A percentile compares a stretch with the other conserved stretches of the same genome.
phyloP scores from a whole-genome alignment of 169 alveolate species.

The Plasmodium knowlesi region DNA sequence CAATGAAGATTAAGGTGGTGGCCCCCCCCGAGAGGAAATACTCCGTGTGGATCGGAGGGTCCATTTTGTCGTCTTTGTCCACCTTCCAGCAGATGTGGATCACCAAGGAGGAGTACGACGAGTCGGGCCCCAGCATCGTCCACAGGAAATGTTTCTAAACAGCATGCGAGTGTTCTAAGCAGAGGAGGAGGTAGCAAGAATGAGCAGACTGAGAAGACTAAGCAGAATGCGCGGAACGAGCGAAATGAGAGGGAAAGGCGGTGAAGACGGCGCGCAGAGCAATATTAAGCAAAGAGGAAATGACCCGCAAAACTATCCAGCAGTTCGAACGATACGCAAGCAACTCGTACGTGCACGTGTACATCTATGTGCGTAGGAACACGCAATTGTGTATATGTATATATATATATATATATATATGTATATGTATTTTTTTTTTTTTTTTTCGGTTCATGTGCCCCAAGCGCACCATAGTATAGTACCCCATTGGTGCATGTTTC shows the following conservation, averaged over 20 bases:
- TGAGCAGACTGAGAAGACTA: too few relatives aligned
- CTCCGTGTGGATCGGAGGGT: constrained; percentile 99
- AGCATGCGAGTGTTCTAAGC: too few relatives aligned
- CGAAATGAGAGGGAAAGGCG: background rate
- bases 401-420: too few relatives aligned
- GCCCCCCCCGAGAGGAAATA: constrained; percentile 99
- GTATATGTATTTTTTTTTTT: too few relatives aligned
- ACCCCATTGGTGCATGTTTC: background rate
- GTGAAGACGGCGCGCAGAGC: background rate
- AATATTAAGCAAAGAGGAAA: background rate
- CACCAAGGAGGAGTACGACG: constrained; percentile 98
- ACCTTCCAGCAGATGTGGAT: constrained; percentile 99
- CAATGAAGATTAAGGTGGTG: constrained; percentile 97
- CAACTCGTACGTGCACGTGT: background rate
- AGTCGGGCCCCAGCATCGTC: constrained; percentile 97
- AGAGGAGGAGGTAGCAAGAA: too few relatives aligned
- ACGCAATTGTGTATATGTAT: background rate
- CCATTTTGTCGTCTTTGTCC: constrained; percentile 95
- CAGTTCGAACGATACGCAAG: background rate
- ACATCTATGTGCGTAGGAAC: background rate
- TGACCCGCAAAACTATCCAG: background rate
- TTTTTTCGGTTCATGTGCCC: background rate
- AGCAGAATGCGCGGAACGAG: background rate
- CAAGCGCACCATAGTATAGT: background rate
- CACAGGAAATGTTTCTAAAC: constrained; percentile 97